Base-by-base conservation (phyloP, 2,329 filamentous ascomycete species). In the Cadophora luteo-olivacea region DNA sequence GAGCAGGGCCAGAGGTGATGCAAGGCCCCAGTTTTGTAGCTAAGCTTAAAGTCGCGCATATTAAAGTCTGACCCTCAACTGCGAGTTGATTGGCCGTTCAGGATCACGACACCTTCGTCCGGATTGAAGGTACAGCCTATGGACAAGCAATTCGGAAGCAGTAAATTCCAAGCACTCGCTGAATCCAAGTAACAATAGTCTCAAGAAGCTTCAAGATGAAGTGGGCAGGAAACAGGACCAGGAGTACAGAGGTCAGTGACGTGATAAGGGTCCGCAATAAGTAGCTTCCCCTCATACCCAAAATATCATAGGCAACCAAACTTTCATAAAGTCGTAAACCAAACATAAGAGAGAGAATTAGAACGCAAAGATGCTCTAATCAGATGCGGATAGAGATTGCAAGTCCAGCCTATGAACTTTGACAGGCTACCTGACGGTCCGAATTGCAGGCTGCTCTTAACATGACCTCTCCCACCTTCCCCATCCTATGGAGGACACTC, bases 291-390 rank as follows among this genome's bases (percentile, higher is more conserved):
- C 24, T 54, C 29, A n/a, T 16, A 12, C 52, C 52, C 29, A 33
- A 55, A 55, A 25, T 6, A 49, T 49, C 45, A 49, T 49, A 49
- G 45, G 45, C 22, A 49, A 49, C 52, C 52, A 55, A 55, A 55
- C 25, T 32, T 55, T 14, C 25, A 32, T 19, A 33, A 33, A 33
- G 16, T 55, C 6, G 52, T 32, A 14, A 32, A 14, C 29, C 52
- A 19, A 55, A 33, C 5, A 55, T 19, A n/a, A 55, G 3, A 33
- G 19, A 55, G 14, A n/a, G 25, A 29, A 33, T 19, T 55, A n/a
- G 25, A 54, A 54, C 51, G 14, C 52, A 33, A 33, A 19, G 1
- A 55, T 55, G 52, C 29, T 55, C 52, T 25, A 55, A 33, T 55
- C 4, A 55, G 16, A n/a, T 6, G 25, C 6, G 24, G 8, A 55